A percentile compares a stretch with the other conserved stretches of the same genome.
phyloP scores from a whole-genome alignment of 1,284 basidiomycete species.

The Ceratobasidium sp. region DNA sequence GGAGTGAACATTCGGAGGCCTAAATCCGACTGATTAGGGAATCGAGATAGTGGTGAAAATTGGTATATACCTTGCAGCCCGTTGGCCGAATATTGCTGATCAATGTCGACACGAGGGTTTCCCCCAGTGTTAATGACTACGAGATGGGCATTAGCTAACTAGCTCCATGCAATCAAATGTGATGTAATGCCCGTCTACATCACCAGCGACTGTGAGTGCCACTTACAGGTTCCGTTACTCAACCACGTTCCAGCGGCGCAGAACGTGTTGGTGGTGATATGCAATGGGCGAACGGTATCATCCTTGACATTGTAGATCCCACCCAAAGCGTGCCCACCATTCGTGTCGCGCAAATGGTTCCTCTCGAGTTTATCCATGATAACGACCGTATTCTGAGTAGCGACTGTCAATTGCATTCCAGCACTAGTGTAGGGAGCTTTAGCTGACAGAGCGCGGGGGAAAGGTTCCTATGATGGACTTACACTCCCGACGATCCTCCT shows the following conservation, averaged over 20 bases:
- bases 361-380: constrained; percentile 86
- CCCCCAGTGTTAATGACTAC: constrained; percentile 73
- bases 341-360: constrained; percentile 66
- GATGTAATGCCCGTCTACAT: too few species aligned
- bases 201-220: too few species aligned
- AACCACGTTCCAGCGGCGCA: constrained; percentile 83
- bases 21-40: neutral
- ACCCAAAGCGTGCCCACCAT: constrained; percentile 67
- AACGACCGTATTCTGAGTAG: constrained; percentile 72
- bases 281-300: constrained; percentile 65
- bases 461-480: neutral
- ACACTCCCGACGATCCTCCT: constrained; percentile 13
- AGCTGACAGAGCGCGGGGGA: too few species aligned
- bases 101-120: constrained; percentile 71
- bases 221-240: constrained; percentile 64
- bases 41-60: neutral
- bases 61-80: constrained; percentile 65
- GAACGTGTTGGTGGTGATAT: constrained; percentile 80
- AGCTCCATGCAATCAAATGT: neutral
- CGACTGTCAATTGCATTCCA: constrained; percentile 77
- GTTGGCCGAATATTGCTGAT: constrained; percentile 64
- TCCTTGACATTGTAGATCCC: constrained; percentile 71
- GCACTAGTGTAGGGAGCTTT: constrained; percentile 59
- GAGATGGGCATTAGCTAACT: neutral
- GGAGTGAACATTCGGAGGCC: constrained; percentile 71